Evolutionary conservation across 495 filamentous ascomycete genomes (phyloP).

Genomic region (Penicillium canescens): DNA sequence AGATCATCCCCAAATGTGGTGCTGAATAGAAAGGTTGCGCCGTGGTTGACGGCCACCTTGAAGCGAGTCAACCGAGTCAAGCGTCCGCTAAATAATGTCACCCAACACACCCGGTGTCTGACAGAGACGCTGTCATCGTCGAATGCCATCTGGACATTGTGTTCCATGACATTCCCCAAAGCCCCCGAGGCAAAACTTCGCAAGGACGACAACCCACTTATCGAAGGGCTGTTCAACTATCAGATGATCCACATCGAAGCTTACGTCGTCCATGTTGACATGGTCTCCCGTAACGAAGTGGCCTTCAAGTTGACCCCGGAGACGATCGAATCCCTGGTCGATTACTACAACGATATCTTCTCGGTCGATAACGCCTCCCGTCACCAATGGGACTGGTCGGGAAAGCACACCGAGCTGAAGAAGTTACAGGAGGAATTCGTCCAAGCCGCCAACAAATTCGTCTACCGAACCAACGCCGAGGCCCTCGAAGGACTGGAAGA

Average conservation of each 20-base stretch:
- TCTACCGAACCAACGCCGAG: slow-evolving; percentile 86
- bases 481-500: slow-evolving; percentile 96
- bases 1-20: slow-evolving; percentile 95
- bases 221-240: slow-evolving; percentile 92
- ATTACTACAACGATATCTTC: slow-evolving; percentile 97
- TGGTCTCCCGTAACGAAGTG: slow-evolving; percentile 97
- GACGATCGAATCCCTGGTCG: slow-evolving; percentile 90
- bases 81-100: slow-evolving; percentile 95
- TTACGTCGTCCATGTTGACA: slow-evolving; percentile 98
- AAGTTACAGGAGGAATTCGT: slow-evolving; percentile 97
- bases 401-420: slow-evolving; percentile 95
- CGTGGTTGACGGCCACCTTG: slow-evolving; percentile 94
- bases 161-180: slow-evolving; percentile 91
- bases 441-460: slow-evolving; percentile 95
- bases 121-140: slow-evolving; percentile 92
- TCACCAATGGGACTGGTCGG: slow-evolving; percentile 89
- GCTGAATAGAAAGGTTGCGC: slow-evolving; percentile 89
- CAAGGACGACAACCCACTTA: slow-evolving; percentile 81
- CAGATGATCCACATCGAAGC: slow-evolving; percentile 94
- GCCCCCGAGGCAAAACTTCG: slow-evolving; percentile 84
- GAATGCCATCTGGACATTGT: slow-evolving; percentile 94
- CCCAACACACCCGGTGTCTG: slow-evolving; percentile 94
- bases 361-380: slow-evolving; percentile 84
- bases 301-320: slow-evolving; percentile 98
- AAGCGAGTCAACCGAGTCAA: slow-evolving; percentile 98